These are phyloP conservation scores for Pseudogymnoascus sp. DNA, from an alignment of 2,329 filamentous ascomycete species.

Conservation along the genomic window DNA sequence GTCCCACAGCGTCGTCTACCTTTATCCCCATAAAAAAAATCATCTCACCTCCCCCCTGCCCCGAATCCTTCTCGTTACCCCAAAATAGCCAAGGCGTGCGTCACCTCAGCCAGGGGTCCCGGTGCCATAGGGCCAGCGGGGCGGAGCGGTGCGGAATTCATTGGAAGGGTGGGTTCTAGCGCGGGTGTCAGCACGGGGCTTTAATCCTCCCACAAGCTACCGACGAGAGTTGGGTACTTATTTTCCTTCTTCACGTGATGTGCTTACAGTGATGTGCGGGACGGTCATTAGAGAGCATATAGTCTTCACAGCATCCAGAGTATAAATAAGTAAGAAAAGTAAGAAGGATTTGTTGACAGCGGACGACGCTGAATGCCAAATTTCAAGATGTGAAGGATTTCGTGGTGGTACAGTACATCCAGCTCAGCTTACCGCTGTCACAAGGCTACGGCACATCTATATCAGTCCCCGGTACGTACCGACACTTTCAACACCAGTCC, in stretches of 20 bases:
- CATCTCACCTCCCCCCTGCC: background rate
- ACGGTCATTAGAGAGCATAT: background rate
- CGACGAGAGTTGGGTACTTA: background rate
- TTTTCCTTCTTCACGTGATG: background rate
- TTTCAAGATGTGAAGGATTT: background rate
- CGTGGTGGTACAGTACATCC: background rate
- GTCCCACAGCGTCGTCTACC: background rate
- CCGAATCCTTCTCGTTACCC: background rate
- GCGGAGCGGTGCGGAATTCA: background rate
- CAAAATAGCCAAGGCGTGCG: conserved; percentile 3
- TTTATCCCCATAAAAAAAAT: background rate
- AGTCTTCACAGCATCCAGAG: background rate
- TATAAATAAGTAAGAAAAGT: background rate
- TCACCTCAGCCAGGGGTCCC: background rate
- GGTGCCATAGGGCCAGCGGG: background rate
- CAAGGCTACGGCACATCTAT: background rate
- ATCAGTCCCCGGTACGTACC: background rate
- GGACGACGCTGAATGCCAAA: background rate
- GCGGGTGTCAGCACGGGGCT: background rate
- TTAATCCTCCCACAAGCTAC: background rate
- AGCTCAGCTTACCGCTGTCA: background rate
- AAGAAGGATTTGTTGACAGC: background rate
- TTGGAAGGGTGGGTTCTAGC: background rate
- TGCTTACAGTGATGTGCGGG: background rate
- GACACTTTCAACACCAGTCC: background rate